These are phyloP conservation scores for Fusarium zealandicum DNA, from an alignment of 2,329 filamentous ascomycete species.

Conservation along the genomic window DNA sequence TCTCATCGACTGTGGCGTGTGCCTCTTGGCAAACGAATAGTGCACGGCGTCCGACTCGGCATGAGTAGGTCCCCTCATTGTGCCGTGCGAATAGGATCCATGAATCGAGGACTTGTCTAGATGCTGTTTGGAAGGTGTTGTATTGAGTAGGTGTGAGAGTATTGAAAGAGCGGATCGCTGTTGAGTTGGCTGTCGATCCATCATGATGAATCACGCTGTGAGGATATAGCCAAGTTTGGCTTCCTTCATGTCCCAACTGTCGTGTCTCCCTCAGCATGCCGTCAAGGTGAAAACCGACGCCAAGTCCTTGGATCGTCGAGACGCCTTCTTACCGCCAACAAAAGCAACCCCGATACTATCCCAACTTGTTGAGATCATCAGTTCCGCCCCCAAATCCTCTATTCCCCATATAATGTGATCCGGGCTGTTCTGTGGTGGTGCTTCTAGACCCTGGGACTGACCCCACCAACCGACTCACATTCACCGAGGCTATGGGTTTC, in stretches of 20 bases:
- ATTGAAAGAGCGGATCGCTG: too few relatives aligned
- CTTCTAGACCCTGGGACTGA: constrained; percentile 6
- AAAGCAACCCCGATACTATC: not conserved
- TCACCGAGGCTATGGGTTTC: not conserved
- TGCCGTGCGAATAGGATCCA: too few relatives aligned
- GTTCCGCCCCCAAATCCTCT: not conserved
- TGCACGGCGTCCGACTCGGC: not conserved
- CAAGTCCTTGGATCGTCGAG: too few relatives aligned
- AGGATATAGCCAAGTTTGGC: not conserved
- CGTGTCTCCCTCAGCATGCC: constrained; percentile 6
- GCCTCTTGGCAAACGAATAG: not conserved
- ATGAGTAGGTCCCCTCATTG: not conserved
- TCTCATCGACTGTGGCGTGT: constrained; percentile 11
- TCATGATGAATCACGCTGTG: constrained; percentile 6
- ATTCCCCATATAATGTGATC: not conserved
- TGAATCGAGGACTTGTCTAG: too few relatives aligned
- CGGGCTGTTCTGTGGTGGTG: not conserved
- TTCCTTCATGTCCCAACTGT: not conserved
- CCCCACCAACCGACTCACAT: not conserved
- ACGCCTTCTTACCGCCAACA: not conserved
- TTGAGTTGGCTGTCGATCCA: not conserved
- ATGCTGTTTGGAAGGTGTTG: too few relatives aligned
- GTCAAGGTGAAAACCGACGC: constrained; percentile 2
- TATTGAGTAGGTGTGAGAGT: too few relatives aligned
- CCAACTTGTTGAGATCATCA: not conserved